These are phyloP conservation scores for Dothideomycetidae sp. DNA, from an alignment of 2,329 filamentous ascomycete genomes.

Conservation along the genomic window DNA sequence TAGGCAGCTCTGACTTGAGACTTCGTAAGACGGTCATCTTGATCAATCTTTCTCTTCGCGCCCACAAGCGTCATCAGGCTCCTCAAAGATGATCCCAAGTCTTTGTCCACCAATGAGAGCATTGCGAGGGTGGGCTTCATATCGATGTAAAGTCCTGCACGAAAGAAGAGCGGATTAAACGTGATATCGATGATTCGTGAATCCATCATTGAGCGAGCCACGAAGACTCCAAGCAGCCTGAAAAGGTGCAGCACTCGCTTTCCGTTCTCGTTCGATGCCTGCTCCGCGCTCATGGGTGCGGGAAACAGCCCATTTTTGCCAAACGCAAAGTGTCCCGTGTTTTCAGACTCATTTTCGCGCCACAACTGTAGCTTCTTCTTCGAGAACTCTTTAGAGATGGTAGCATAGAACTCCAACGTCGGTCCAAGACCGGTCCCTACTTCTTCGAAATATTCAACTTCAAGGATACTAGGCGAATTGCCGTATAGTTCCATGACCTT, in stretches of 20 bases:
- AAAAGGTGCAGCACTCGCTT: conserved; percentile 79
- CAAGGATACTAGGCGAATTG: conserved; percentile 85
- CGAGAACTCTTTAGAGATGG: conserved; percentile 89
- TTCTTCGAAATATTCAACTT: conserved; percentile 98
- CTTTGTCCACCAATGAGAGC: conserved; percentile 76
- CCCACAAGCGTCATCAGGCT: conserved; percentile 74
- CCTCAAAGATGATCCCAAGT: conserved; percentile 71
- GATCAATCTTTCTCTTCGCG: conserved; percentile 69
- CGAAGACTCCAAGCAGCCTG: conserved; percentile 90
- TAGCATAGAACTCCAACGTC: conserved; percentile 95
- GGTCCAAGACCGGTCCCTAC: conserved; percentile 92
- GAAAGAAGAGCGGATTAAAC: conserved; percentile 96
- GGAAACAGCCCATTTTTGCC: conserved; percentile 79
- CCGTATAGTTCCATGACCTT: conserved; percentile 99
- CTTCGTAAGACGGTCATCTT: conserved; percentile 49
- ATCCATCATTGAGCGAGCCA: conserved; percentile 95
- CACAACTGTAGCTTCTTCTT: conserved; percentile 96
- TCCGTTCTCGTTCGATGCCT: conserved; percentile 60
- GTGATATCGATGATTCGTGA: conserved; percentile 95
- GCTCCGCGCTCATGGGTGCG: conserved; percentile 70
- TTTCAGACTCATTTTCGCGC: conserved; percentile 72
- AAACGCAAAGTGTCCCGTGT: conserved; percentile 65
- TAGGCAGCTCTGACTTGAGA: conserved; percentile 58
- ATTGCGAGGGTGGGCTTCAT: conserved; percentile 77
- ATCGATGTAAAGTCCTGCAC: conserved; percentile 53